Conservation (phyloP, 371 early-diverging fungal species). For the Mucor racemosus region DNA sequence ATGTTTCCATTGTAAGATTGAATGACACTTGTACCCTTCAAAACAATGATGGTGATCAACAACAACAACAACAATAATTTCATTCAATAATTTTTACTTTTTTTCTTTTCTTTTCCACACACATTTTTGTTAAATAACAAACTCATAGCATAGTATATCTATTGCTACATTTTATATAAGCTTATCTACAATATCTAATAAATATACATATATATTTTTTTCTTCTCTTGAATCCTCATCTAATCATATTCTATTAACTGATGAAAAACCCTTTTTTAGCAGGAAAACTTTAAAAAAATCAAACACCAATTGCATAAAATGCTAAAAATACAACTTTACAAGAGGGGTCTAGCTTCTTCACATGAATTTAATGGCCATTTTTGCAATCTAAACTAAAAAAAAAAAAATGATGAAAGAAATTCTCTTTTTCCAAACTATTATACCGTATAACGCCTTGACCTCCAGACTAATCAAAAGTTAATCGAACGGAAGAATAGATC, state of each 20-base stretch:
- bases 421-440: neutral
- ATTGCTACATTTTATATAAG: neutral
- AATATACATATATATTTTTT: neutral
- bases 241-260: neutral
- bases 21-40: conserved; percentile 21
- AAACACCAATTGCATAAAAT: neutral
- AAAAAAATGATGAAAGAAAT: neutral
- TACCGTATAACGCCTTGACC: neutral
- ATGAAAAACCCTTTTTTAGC: neutral
- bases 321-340: neutral
- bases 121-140: neutral
- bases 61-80: neutral
- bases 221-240: neutral
- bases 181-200: neutral
- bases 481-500: no score
- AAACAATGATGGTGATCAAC: neutral
- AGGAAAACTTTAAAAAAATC: neutral
- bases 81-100: neutral
- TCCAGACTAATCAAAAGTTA: neutral
- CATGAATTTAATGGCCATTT: no score
- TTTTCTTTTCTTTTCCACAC: neutral
- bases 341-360: neutral
- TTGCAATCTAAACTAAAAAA: neutral
- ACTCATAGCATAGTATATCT: neutral
- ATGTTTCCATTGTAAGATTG: conserved; percentile 17